Evolutionary conservation across 768 basidiomycete species (phyloP).

Genomic region (Paxillus involutus): DNA sequence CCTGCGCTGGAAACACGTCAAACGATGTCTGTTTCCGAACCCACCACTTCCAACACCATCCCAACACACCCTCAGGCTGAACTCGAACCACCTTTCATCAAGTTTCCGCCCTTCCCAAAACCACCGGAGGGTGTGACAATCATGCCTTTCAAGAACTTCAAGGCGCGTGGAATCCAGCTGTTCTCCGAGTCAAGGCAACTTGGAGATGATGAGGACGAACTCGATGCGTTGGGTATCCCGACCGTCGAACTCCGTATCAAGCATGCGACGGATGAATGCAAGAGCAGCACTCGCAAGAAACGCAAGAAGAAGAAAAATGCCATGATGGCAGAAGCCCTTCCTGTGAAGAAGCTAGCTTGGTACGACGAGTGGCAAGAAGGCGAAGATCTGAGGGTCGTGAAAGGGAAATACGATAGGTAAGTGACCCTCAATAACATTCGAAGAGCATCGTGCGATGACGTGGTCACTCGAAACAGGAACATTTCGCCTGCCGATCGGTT

Average conservation of each 20-base stretch:
- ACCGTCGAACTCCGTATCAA: conserved; percentile 55
- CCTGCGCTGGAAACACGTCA: conserved; percentile 10
- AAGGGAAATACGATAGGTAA: conserved; percentile 50
- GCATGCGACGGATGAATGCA: conserved; percentile 56
- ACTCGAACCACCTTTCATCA: conserved; percentile 23
- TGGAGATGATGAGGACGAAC: conserved; percentile 43
- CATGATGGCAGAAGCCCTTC: conserved; percentile 12
- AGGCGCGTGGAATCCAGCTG: conserved; percentile 56
- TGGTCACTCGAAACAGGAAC: conserved; percentile 33
- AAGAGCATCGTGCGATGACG: conserved; percentile 2
- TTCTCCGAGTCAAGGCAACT: conserved; percentile 36
- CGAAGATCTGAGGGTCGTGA: conserved; percentile 47
- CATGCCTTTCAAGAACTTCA: conserved; percentile 57
- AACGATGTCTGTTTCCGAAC: conserved; percentile 21
- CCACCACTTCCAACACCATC: conserved; percentile 14
- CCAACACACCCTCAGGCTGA: conserved; percentile 1
- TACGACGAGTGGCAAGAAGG: conserved; percentile 71
- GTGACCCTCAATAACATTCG: conserved; percentile 20
- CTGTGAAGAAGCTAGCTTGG: conserved; percentile 45
- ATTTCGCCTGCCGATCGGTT: conserved; percentile 53
- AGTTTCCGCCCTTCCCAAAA: conserved; percentile 49
- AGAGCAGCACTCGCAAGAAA: conserved; percentile 54
- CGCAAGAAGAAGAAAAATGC: conserved; percentile 39
- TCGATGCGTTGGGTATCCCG: conserved; percentile 66
- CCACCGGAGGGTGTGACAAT: conserved; percentile 46